Conservation (phyloP, 2,329 filamentous ascomycete genomes). For the Colletotrichum lentis region DNA sequence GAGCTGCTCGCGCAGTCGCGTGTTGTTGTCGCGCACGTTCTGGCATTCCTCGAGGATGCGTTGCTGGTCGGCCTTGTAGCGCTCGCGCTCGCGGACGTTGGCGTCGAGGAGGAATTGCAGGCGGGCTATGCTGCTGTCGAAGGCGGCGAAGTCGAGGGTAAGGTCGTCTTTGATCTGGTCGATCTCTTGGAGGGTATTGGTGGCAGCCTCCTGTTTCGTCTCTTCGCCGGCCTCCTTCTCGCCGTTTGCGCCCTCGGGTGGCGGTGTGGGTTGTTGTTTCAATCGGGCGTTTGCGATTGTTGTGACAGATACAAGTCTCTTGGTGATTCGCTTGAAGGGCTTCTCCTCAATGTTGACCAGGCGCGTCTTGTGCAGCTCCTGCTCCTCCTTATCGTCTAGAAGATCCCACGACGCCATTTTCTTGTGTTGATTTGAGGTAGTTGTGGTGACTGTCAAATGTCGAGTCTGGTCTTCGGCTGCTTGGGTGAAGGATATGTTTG, state of each 20-base stretch:
- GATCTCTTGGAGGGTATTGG: constrained; percentile 62
- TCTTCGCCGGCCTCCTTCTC: constrained; percentile 43
- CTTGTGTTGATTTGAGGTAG: background rate
- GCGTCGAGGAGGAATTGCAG: constrained; percentile 87
- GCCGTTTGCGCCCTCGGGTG: constrained; percentile 60
- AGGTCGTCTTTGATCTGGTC: constrained; percentile 83
- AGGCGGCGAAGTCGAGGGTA: constrained; percentile 85
- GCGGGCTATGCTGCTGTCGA: constrained; percentile 85
- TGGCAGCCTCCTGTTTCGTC: constrained; percentile 38
- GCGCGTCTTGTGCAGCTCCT: constrained; percentile 85
- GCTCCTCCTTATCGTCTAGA: constrained; percentile 78
- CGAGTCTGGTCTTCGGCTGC: background rate
- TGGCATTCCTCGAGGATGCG: constrained; percentile 82
- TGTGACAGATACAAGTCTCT: constrained; percentile 75
- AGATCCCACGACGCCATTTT: constrained; percentile 66
- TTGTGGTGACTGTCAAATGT: background rate
- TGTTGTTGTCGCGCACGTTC: constrained; percentile 77
- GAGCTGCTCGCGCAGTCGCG: constrained; percentile 75
- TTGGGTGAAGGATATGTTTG: background rate
- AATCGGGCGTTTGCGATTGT: constrained; percentile 65
- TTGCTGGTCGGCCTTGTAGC: constrained; percentile 82
- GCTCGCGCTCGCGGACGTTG: constrained; percentile 82
- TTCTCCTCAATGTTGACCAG: constrained; percentile 92
- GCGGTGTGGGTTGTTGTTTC: constrained; percentile 69
- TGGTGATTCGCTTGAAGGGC: constrained; percentile 87